These are phyloP conservation scores for Piromyces finnis DNA, from an alignment of 192 early-diverging fungal species.

Conservation along the genomic window DNA sequence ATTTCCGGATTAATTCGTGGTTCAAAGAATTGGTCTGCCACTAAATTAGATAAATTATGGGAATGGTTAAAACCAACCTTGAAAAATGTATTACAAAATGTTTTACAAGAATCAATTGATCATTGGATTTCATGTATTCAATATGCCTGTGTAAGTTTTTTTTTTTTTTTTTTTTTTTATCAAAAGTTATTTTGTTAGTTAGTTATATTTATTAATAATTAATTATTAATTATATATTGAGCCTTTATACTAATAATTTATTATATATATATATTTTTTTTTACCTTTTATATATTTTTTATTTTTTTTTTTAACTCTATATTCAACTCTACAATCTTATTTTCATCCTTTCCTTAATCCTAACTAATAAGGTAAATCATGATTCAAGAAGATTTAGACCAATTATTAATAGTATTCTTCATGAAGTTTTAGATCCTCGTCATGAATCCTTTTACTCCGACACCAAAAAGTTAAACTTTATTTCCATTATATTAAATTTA, in stretches of 20 bases:
- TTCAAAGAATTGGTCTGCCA: constrained; percentile 63
- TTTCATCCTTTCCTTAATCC: neutral
- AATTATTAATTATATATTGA: no score
- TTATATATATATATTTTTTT: no score
- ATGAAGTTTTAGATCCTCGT: constrained; percentile 43
- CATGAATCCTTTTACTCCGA: constrained; percentile 72
- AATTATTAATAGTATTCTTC: constrained; percentile 47
- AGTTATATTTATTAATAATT: no score
- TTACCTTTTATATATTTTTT: no score
- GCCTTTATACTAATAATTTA: no score
- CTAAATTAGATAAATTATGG: constrained; percentile 39
- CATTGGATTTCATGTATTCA: constrained; percentile 61
- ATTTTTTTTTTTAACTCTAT: neutral
- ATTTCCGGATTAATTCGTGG: constrained; percentile 67
- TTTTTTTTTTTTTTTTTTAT: no score
- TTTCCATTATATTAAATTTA: constrained; percentile 32
- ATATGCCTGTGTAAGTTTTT: constrained; percentile 18
- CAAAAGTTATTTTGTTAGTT: no score
- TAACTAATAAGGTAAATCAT: constrained; percentile 23
- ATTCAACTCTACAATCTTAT: neutral
- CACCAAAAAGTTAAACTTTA: constrained; percentile 56
- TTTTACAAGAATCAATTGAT: constrained; percentile 51
- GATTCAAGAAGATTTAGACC: constrained; percentile 69
- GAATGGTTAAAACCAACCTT: constrained; percentile 31
- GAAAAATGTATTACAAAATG: constrained; percentile 30